A percentile compares a stretch with the other conserved stretches of the same genome.
phyloP scores from a whole-genome alignment of 371 early-diverging fungal species.

The Nematocida ironsii region DNA sequence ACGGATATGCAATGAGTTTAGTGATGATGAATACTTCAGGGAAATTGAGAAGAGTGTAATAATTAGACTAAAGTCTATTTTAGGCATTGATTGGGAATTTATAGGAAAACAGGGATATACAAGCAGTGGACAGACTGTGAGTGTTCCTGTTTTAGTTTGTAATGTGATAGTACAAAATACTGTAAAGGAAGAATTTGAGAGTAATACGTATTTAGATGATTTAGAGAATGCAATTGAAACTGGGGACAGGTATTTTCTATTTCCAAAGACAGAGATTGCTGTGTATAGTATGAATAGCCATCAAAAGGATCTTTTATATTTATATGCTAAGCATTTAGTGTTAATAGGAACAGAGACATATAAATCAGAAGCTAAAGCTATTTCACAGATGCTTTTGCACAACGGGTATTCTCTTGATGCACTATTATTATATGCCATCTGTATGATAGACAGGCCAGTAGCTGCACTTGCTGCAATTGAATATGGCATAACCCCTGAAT shows the following conservation, averaged over 20 bases:
- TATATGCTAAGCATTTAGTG: conserved; percentile 19
- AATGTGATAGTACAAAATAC: background rate
- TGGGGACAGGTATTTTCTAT: conserved; percentile 45
- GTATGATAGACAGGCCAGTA: conserved; percentile 13
- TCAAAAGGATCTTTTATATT: conserved; percentile 20
- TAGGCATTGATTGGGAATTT: conserved; percentile 23
- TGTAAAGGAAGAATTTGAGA: background rate
- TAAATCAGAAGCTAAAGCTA: background rate
- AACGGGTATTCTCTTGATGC: conserved; percentile 12
- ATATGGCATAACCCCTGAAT: background rate
- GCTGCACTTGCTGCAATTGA: conserved; percentile 12
- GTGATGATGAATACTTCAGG: conserved; percentile 15
- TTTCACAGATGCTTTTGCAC: conserved; percentile 6
- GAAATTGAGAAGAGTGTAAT: background rate
- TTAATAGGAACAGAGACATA: background rate
- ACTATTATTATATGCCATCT: conserved; percentile 30
- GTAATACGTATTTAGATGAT: background rate
- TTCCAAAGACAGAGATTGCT: conserved; percentile 1
- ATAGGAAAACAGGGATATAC: conserved; percentile 13
- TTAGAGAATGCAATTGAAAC: conserved; percentile 22
- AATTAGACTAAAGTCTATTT: background rate
- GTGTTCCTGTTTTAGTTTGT: conserved; percentile 27
- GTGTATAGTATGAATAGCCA: background rate
- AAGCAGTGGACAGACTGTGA: background rate
- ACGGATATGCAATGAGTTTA: conserved; percentile 7